Evolutionary conservation across 768 basidiomycete species (phyloP).

Genomic region (Rhizopogon rudus): DNA sequence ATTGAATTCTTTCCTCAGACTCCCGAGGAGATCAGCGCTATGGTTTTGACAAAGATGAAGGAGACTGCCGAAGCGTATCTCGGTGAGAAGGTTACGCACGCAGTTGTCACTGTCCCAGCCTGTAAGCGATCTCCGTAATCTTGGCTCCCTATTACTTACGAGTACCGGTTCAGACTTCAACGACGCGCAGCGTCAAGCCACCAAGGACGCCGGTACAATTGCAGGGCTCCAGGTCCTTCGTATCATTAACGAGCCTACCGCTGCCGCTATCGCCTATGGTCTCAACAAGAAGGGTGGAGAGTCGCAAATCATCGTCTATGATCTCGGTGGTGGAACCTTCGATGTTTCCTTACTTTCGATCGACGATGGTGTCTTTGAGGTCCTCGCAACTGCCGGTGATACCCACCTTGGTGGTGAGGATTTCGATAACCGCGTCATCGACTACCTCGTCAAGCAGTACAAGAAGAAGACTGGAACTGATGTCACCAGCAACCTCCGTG

Average conservation of each 20-base stretch:
- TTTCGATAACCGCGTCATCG: slow-evolving; percentile 91
- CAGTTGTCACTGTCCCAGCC: slow-evolving; percentile 96
- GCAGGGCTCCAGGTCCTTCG: slow-evolving; percentile 93
- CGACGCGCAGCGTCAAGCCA: slow-evolving; percentile 98
- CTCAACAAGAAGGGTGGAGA: slow-evolving; percentile 95
- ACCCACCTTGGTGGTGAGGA: slow-evolving; percentile 96
- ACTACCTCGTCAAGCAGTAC: slow-evolving; percentile 84
- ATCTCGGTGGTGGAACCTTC: slow-evolving; percentile 98
- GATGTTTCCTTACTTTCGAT: slow-evolving; percentile 96
- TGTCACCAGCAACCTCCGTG: slow-evolving; percentile 71
- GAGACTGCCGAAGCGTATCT: slow-evolving; percentile 99
- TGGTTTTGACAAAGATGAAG: slow-evolving; percentile 98
- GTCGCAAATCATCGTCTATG: slow-evolving; percentile 95
- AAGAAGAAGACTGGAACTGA: slow-evolving; percentile 91
- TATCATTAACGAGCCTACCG: slow-evolving; percentile 97
- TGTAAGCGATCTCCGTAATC: slow-evolving; percentile 41
- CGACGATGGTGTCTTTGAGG: slow-evolving; percentile 90
- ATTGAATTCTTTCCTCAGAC: slow-evolving; percentile 42
- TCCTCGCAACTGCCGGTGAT: slow-evolving; percentile 88
- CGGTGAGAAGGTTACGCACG: slow-evolving; percentile 92
- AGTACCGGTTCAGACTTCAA: slow-evolving; percentile 79
- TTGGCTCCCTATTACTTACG: neutral
- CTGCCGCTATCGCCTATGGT: slow-evolving; percentile 97
- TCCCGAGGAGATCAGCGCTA: slow-evolving; percentile 92
- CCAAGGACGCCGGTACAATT: slow-evolving; percentile 96